These are phyloP conservation scores for Lactifluus echinatus DNA, from an alignment of 768 basidiomycete genomes.

Conservation along the genomic window DNA sequence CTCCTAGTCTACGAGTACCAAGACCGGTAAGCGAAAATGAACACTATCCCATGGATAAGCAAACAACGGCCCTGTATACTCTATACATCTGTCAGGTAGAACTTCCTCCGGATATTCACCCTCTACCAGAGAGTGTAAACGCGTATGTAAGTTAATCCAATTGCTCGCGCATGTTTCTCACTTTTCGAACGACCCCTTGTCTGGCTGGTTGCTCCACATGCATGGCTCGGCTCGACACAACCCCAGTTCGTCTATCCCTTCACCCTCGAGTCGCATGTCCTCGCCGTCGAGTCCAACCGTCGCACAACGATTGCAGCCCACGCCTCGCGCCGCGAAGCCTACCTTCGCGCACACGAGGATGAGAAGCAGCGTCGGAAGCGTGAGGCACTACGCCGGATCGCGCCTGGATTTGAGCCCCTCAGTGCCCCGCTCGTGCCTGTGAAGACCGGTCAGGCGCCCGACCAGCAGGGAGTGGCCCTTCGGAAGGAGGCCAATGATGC, in stretches of 20 bases:
- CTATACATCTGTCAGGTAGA: constrained; percentile 48
- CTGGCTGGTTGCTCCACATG: not conserved
- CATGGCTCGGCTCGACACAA: not conserved
- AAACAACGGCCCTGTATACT: not conserved
- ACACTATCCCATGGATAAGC: not conserved
- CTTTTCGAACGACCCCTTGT: not conserved
- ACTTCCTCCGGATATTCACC: constrained; percentile 87
- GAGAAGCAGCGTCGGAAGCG: constrained; percentile 57
- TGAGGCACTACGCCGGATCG: constrained; percentile 66
- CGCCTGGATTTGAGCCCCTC: constrained; percentile 64
- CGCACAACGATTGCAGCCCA: constrained; percentile 58
- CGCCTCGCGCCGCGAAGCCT: constrained; percentile 57
- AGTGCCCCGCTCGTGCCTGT: constrained; percentile 14
- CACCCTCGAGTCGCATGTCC: constrained; percentile 80
- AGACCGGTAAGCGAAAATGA: constrained; percentile 44
- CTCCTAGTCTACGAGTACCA: constrained; percentile 83
- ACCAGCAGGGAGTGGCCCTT: not conserved
- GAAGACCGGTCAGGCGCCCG: not conserved
- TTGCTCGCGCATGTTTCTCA: not conserved
- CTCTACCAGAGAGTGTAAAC: constrained; percentile 82
- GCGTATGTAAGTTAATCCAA: constrained; percentile 57
- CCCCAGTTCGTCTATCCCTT: constrained; percentile 92
- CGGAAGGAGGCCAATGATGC: too few species aligned
- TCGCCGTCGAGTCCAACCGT: constrained; percentile 68
- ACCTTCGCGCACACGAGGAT: constrained; percentile 63